Conservation (phyloP, 768 basidiomycete genomes). For the Russula sp. region DNA sequence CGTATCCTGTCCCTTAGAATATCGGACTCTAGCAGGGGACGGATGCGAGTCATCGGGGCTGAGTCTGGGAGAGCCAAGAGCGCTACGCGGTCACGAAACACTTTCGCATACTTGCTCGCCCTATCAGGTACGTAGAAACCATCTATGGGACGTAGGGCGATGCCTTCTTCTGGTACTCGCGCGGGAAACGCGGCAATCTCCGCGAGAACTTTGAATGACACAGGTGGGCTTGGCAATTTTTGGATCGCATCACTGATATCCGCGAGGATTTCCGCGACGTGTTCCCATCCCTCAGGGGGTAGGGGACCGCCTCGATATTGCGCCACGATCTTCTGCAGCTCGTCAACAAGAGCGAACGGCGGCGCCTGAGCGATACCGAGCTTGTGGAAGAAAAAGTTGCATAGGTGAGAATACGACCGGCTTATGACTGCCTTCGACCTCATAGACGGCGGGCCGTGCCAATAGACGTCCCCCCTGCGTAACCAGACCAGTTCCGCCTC, state of each 20-base stretch:
- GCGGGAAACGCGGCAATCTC: conserved; percentile 26
- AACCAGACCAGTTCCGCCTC: conserved; percentile 23
- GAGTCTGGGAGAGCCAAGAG: conserved; percentile 25
- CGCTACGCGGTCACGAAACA: conserved; percentile 23
- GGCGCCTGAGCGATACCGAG: conserved; percentile 26
- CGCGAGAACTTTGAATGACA: conserved; percentile 15
- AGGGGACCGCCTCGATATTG: conserved; percentile 4
- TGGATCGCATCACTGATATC: conserved; percentile 24
- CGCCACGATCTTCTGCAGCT: conserved; percentile 21
- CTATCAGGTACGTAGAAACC: conserved; percentile 33
- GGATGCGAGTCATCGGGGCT: conserved; percentile 6
- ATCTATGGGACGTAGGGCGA: conserved; percentile 11
- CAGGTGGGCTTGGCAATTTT: not conserved
- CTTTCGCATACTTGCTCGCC: conserved; percentile 20
- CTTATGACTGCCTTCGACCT: conserved; percentile 29
- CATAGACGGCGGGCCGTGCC: conserved; percentile 31
- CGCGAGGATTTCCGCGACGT: conserved; percentile 27
- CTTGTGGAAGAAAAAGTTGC: conserved; percentile 29
- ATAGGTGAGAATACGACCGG: conserved; percentile 20
- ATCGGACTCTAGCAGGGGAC: conserved; percentile 23
- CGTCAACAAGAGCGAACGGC: conserved; percentile 27
- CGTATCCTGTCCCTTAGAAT: conserved; percentile 22
- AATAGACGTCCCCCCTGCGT: conserved; percentile 24
- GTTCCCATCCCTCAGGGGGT: not conserved
- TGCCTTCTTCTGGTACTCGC: conserved; percentile 2